Evolutionary conservation across 768 basidiomycete genomes (phyloP).

Genomic region (Boletus huronensis): DNA sequence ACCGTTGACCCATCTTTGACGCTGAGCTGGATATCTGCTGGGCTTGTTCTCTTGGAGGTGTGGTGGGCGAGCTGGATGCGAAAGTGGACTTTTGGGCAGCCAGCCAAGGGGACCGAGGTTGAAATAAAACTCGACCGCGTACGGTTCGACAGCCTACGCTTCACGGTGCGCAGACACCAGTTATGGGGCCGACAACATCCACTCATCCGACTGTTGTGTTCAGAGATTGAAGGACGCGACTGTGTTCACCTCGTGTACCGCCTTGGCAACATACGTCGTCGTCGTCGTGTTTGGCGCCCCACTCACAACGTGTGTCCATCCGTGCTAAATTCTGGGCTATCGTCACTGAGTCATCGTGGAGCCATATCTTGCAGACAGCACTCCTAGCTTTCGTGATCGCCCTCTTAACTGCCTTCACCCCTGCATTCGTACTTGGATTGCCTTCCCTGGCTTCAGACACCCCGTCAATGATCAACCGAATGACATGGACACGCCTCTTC

Average conservation of each 20-base stretch:
- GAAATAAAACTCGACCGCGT: constrained; percentile 43
- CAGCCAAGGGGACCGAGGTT: constrained; percentile 39
- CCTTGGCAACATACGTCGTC: constrained; percentile 46
- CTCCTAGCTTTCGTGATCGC: constrained; percentile 68
- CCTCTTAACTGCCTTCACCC: constrained; percentile 59
- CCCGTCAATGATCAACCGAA: constrained; percentile 48
- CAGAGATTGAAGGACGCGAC: constrained; percentile 54
- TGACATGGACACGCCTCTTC: constrained; percentile 77
- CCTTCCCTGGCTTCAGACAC: constrained; percentile 47
- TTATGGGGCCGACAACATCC: neutral
- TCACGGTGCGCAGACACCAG: constrained; percentile 36
- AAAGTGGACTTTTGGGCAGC: constrained; percentile 49
- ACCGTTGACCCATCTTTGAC: constrained; percentile 60
- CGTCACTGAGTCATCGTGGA: constrained; percentile 24
- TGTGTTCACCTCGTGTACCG: constrained; percentile 47
- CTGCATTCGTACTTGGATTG: constrained; percentile 65
- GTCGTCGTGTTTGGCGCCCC: constrained; percentile 77
- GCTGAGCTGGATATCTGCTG: constrained; percentile 52
- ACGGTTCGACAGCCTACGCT: constrained; percentile 36
- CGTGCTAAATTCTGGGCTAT: neutral
- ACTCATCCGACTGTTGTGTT: constrained; percentile 4
- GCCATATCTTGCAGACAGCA: constrained; percentile 57
- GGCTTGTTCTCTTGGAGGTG: constrained; percentile 50
- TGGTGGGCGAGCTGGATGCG: constrained; percentile 76
- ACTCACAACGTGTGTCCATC: constrained; percentile 45